Evolutionary conservation across 805 yeast genomes (phyloP).

Genomic region (Ogataea philodendri): DNA sequence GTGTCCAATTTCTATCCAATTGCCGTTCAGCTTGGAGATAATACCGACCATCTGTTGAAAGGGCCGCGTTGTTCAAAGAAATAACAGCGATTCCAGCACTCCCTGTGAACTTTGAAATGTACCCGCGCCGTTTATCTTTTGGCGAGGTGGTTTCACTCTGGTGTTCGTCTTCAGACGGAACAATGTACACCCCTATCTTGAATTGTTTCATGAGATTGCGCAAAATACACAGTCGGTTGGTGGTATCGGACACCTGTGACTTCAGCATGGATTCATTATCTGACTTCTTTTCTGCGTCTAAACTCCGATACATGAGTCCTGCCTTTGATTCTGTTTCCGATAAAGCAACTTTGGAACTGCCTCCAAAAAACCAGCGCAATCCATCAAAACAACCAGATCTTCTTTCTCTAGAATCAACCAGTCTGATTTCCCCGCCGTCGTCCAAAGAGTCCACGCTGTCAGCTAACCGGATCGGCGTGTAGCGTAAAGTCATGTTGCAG

Average conservation of each 20-base stretch:
- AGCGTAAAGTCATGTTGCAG: slow-evolving; percentile 13
- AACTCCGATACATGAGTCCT: background rate
- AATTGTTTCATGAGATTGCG: slow-evolving; percentile 45
- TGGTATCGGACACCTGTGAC: slow-evolving; percentile 28
- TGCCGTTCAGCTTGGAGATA: slow-evolving; percentile 87
- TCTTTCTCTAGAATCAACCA: slow-evolving; percentile 22
- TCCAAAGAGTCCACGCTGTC: background rate
- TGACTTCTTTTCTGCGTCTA: background rate
- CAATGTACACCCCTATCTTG: slow-evolving; percentile 51
- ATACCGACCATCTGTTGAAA: slow-evolving; percentile 94
- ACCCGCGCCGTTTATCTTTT: slow-evolving; percentile 80
- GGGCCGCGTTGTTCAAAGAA: slow-evolving; percentile 63
- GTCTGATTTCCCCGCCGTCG: slow-evolving; percentile 18
- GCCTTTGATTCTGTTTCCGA: slow-evolving; percentile 1
- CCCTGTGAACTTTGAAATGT: slow-evolving; percentile 86
- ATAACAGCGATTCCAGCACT: slow-evolving; percentile 92
- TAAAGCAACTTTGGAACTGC: slow-evolving; percentile 1
- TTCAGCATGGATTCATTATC: too few species aligned
- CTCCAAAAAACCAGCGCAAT: slow-evolving; percentile 18
- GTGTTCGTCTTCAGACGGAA: slow-evolving; percentile 86
- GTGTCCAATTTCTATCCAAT: slow-evolving; percentile 72
- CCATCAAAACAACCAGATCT: slow-evolving; percentile 22
- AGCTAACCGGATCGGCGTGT: background rate
- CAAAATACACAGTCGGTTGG: slow-evolving; percentile 38
- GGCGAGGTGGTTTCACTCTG: slow-evolving; percentile 84